A percentile compares a stretch with the other conserved stretches of the same genome.
Conservation (phyloP, 352 stramenopile species). For the Pythium apleroticum region DNA sequence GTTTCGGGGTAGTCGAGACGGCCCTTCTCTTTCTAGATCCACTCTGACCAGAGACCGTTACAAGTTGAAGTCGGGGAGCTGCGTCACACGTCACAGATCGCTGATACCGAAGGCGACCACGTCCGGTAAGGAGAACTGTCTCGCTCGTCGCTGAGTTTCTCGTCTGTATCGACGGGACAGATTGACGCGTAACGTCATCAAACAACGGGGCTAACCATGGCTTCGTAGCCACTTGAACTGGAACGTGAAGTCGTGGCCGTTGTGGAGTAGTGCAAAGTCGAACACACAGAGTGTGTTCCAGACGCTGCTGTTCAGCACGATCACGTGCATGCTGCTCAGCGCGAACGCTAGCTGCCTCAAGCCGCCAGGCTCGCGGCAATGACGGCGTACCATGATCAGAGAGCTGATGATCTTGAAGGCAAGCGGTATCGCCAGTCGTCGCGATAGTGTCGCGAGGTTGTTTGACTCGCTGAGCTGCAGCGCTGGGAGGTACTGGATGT, state of each 20-base stretch:
- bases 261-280: slow-evolving; percentile 3
- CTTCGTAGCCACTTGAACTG: slow-evolving; percentile 4
- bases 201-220: neutral
- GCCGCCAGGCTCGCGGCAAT: neutral
- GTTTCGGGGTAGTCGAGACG: too few species aligned
- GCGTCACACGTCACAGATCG: too few species aligned
- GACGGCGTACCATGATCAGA: neutral
- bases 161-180: too few species aligned
- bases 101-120: too few species aligned
- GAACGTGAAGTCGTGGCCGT: slow-evolving; percentile 16
- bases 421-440: neutral
- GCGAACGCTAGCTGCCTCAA: neutral
- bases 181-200: too few species aligned
- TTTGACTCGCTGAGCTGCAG: neutral
- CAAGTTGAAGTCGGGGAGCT: too few species aligned
- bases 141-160: too few species aligned
- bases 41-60: too few species aligned
- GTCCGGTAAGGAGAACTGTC: too few species aligned
- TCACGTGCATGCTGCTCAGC: neutral
- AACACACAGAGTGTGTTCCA: neutral
- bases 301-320: neutral
- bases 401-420: neutral
- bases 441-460: neutral
- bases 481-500: slow-evolving; percentile 6
- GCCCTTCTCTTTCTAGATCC: too few species aligned